Conservation (phyloP, 331 rosid genomes). For the Acacia concinna region DNA sequence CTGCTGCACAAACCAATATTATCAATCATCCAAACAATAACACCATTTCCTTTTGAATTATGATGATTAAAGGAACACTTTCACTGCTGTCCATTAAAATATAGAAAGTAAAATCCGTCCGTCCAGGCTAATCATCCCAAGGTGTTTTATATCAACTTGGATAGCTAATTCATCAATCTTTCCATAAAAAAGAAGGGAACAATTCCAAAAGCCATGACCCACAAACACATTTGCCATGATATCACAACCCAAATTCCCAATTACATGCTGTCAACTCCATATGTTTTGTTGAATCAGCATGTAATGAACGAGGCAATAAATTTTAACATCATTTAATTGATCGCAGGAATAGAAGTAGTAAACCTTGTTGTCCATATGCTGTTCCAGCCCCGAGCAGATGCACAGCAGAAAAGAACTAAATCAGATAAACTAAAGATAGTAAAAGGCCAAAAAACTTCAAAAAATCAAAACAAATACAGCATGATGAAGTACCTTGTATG, state of each 20-base stretch:
- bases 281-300: neutral
- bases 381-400: slow-evolving; percentile 42
- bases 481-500: slow-evolving; percentile 69
- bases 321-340: slow-evolving; percentile 18
- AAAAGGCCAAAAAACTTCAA: slow-evolving; percentile 21
- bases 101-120: neutral
- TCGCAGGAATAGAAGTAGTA: slow-evolving; percentile 27
- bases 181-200: neutral
- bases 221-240: neutral
- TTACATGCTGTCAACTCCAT: neutral
- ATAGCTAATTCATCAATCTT: slow-evolving; percentile 4
- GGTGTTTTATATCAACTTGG: neutral
- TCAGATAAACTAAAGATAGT: slow-evolving; percentile 34
- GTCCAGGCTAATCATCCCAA: slow-evolving; percentile 10
- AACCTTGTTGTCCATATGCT: slow-evolving; percentile 85
- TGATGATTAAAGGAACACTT: neutral
- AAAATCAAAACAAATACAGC: slow-evolving; percentile 23
- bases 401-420: slow-evolving; percentile 25
- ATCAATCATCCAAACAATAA: slow-evolving; percentile 1
- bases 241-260: neutral
- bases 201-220: neutral
- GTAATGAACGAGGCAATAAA: slow-evolving; percentile 11
- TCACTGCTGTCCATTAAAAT: neutral
- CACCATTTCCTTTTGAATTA: slow-evolving; percentile 6
- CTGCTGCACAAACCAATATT: slow-evolving; percentile 48